Conservation (phyloP, 768 basidiomycete genomes). For the Thelephora aurantiotincta region DNA sequence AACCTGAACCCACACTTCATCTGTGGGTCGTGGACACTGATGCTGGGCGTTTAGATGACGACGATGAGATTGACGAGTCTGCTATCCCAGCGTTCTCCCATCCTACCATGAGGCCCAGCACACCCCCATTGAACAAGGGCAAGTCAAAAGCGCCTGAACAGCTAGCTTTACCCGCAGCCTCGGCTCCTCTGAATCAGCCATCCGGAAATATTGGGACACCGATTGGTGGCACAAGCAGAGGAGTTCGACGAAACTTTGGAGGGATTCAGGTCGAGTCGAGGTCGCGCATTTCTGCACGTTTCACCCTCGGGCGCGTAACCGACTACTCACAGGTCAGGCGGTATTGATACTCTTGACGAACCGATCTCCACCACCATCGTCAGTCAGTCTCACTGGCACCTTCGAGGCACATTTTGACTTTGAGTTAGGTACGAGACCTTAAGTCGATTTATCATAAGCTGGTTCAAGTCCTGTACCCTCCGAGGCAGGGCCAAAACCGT, state of each 20-base stretch:
- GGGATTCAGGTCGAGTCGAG: conserved; percentile 83
- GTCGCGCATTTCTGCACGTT: conserved; percentile 22
- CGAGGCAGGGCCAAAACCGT: conserved; percentile 46
- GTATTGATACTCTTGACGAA: conserved; percentile 83
- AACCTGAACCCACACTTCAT: conserved; percentile 5
- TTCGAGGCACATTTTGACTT: conserved; percentile 2
- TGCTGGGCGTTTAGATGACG: conserved; percentile 23
- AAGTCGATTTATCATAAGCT: conserved; percentile 86
- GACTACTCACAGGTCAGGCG: conserved; percentile 43
- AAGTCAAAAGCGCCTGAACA: conserved; percentile 51
- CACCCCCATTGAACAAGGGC: conserved; percentile 47
- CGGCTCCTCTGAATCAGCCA: conserved; percentile 24
- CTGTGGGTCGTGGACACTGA: conserved; percentile 3
- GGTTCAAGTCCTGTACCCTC: conserved; percentile 86
- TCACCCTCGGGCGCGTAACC: neutral
- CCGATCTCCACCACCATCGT: conserved; percentile 84
- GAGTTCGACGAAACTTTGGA: conserved; percentile 53
- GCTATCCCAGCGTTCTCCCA: conserved; percentile 69
- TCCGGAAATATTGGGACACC: conserved; percentile 65
- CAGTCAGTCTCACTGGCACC: conserved; percentile 17
- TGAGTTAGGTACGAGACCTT: conserved; percentile 66
- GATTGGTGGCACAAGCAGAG: conserved; percentile 24
- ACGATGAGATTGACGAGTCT: conserved; percentile 75
- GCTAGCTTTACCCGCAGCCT: conserved; percentile 27
- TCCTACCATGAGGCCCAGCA: conserved; percentile 30